These are phyloP conservation scores for Termitomyces sp. DNA, from an alignment of 768 basidiomycete genomes.

Conservation along the genomic window DNA sequence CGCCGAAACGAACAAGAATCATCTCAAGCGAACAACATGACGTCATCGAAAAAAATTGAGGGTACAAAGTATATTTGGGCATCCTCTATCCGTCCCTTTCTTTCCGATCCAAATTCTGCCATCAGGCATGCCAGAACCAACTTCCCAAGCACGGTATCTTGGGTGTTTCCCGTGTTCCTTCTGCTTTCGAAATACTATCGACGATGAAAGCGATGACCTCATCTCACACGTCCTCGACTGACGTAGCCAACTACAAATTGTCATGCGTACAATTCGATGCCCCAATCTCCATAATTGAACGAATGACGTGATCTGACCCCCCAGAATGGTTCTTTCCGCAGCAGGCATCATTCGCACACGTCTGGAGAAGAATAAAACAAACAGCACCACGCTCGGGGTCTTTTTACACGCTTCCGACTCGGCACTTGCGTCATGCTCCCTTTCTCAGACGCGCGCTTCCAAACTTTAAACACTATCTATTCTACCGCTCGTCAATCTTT, in stretches of 20 bases:
- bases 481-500: background rate
- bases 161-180: background rate
- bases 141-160: background rate
- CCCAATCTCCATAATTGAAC: background rate
- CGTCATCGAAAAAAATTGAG: background rate
- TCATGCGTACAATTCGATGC: background rate
- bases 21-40: background rate
- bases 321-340: background rate
- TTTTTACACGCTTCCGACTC: background rate
- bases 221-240: background rate
- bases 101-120: background rate
- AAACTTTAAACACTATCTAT: background rate
- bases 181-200: too few species aligned
- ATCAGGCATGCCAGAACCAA: background rate
- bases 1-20: background rate
- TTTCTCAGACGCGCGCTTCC: background rate
- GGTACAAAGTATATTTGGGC: background rate
- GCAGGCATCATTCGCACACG: background rate
- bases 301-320: background rate
- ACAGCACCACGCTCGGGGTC: background rate
- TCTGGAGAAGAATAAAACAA: background rate
- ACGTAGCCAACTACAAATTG: background rate
- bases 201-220: background rate
- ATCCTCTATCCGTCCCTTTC: background rate
- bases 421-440: background rate